A percentile compares a stretch with the other conserved stretches of the same genome.
Evolutionary conservation across 345 rosid species (phyloP).

Genomic region (Syzygium oleosum): DNA sequence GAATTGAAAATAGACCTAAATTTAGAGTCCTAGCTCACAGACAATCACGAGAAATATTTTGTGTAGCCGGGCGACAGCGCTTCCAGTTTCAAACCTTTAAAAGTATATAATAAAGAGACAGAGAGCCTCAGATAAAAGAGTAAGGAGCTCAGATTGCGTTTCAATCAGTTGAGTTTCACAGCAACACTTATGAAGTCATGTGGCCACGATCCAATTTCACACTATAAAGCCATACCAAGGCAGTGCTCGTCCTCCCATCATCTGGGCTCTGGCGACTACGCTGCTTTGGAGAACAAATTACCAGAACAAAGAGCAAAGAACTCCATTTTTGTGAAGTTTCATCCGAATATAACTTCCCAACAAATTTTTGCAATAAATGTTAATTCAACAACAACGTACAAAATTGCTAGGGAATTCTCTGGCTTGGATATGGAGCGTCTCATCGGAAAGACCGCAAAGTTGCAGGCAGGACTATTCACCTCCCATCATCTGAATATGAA

Average conservation of each 20-base stretch:
- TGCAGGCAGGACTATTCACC: neutral
- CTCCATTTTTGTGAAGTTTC: neutral
- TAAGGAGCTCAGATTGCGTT: neutral
- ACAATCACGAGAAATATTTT: neutral
- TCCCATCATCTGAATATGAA: slow-evolving; percentile 26
- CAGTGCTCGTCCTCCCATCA: neutral
- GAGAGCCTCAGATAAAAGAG: neutral
- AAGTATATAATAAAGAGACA: neutral
- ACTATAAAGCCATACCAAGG: neutral
- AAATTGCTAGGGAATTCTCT: neutral
- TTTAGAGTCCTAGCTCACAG: too few relatives aligned
- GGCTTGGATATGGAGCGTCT: neutral
- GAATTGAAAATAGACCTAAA: too few relatives aligned
- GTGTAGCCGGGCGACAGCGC: neutral
- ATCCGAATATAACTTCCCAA: neutral
- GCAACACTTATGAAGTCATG: neutral
- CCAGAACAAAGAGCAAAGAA: neutral
- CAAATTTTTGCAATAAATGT: neutral
- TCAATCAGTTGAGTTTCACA: neutral
- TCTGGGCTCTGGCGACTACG: neutral
- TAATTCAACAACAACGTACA: neutral
- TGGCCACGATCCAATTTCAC: neutral
- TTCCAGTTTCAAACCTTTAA: neutral
- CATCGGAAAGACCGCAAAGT: neutral
- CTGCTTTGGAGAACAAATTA: neutral